Evolutionary conservation across 164 flowering plant genomes (phyloP).

Genomic region (Kalanchoe fedtschenkoi): DNA sequence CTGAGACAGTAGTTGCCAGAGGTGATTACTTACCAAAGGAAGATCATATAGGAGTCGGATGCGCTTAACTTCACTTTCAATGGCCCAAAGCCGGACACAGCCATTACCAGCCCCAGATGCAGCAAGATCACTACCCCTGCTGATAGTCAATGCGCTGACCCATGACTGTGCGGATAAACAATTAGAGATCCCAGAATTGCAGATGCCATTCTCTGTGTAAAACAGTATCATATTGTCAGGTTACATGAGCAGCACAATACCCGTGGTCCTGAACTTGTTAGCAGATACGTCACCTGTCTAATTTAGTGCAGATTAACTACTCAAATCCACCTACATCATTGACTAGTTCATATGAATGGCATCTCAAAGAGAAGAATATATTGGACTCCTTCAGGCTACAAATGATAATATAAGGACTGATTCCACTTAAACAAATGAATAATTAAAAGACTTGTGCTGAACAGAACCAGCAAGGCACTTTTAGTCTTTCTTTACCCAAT

Average conservation of each 20-base stretch:
- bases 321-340: background rate
- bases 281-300: background rate
- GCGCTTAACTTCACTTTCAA: constrained; percentile 53
- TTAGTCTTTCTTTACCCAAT: background rate
- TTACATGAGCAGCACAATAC: background rate
- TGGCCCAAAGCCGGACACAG: constrained; percentile 63
- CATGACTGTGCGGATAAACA: constrained; percentile 54
- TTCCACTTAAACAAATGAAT: background rate
- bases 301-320: background rate
- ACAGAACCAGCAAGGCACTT: background rate
- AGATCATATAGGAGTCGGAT: constrained; percentile 54
- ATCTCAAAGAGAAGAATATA: background rate
- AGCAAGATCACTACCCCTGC: constrained; percentile 82
- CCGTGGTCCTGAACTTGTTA: background rate
- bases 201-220: constrained; percentile 38
- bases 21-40: constrained; percentile 52
- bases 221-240: background rate
- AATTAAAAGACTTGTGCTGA: background rate
- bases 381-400: background rate
- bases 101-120: constrained; percentile 99
- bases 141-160: constrained; percentile 73
- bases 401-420: background rate
- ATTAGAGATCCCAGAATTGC: constrained; percentile 9
- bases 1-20: background rate
- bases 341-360: background rate